Base-by-base conservation (phyloP, 495 filamentous ascomycete species). In the Penicillium parvum region DNA sequence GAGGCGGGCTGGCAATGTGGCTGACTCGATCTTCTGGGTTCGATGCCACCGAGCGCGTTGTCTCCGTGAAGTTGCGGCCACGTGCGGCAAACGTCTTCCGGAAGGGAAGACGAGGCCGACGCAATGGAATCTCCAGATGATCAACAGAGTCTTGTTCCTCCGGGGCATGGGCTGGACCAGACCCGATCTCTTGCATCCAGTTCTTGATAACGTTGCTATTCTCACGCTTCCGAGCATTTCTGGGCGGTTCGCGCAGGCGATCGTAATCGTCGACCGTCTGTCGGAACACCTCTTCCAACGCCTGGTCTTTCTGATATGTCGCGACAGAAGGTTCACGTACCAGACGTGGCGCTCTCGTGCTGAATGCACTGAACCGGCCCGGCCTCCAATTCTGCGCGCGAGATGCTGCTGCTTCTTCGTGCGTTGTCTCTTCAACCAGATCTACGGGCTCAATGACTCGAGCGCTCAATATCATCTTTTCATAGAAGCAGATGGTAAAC, bases 211-310 rank as follows among this genome's bases (percentile, higher is more conserved):
- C 83, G 43, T 81, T 86, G 42, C 81, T 80, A 6, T 77, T 86
- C 52, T 86, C 82, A 19, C 77, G 74, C 33, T 78, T 72, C 30
- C 83, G 78, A 27, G 76, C 66, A 33, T 63, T 72, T 37, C 75
- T 70, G 6, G 74, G 71, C 4, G 71, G 79, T 11, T 61, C 56
- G 17, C 66, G 65, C 12, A 65, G 32, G 5, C 64, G 68, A 17
- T 67, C 64, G 32, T 69, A n/a, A n/a, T n/a, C 72, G 15, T 53
- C 53, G 43, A 75, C 83, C 7, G 80, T 78, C 18, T 69, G 67
- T 40, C 87, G 76, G 60, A 97, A 97, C 0, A 97, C 88, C 51
- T 94, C 90, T 16, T 95, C 91, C n/a, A 97, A 66, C 7, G 86
- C 90, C 28, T 80, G 81, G 49, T 96, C 90, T 56, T 95, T 92